A percentile compares a stretch with the other conserved stretches of the same genome.
Evolutionary conservation across 108 stramenopile species (phyloP).

Genomic region (Schizochytrium sp.): DNA sequence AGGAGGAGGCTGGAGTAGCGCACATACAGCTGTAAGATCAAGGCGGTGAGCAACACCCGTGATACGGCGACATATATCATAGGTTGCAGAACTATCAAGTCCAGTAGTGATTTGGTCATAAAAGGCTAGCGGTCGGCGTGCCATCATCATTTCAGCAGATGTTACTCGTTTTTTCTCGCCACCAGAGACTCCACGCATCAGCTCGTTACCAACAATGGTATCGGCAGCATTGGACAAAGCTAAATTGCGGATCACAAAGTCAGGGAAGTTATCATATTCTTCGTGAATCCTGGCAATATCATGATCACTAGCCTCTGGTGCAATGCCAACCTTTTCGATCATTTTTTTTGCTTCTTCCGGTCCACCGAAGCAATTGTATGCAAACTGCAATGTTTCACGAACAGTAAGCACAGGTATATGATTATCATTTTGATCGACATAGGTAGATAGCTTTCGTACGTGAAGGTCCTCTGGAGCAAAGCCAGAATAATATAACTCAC

Average conservation of each 20-base stretch:
- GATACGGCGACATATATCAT: conserved; percentile 81
- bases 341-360: background rate
- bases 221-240: conserved; percentile 72
- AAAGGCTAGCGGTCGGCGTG: conserved; percentile 67
- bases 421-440: conserved; percentile 54
- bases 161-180: conserved; percentile 90
- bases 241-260: conserved; percentile 71
- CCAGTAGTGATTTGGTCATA: conserved; percentile 84
- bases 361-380: conserved; percentile 17
- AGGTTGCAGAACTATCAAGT: conserved; percentile 84
- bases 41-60: conserved; percentile 65
- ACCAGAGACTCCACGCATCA: conserved; percentile 85
- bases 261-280: conserved; percentile 61
- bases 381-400: conserved; percentile 63
- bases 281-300: background rate
- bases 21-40: conserved; percentile 73
- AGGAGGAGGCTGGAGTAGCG: conserved; percentile 88
- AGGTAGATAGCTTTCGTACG: conserved; percentile 66
- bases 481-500: conserved; percentile 38
- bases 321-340: background rate
- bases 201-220: conserved; percentile 77
- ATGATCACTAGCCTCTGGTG: background rate
- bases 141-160: conserved; percentile 83
- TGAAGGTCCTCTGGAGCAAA: conserved; percentile 4
- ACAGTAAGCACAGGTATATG: conserved; percentile 63